Evolutionary conservation across 2,329 filamentous ascomycete genomes (phyloP).

Genomic region (Penicillium polonicum): DNA sequence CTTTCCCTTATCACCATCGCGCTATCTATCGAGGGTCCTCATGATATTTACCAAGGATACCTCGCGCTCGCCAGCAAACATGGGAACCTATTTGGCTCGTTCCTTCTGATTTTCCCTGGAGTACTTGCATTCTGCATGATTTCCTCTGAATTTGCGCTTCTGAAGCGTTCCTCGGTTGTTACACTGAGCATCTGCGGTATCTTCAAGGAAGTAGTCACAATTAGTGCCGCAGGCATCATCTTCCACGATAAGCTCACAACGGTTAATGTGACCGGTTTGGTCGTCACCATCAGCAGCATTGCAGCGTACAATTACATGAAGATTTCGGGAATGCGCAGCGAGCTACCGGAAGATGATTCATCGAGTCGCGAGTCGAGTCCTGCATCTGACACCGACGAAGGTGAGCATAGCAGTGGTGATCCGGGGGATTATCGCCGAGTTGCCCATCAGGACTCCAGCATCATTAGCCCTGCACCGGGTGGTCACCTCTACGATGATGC

Average conservation of each 20-base stretch:
- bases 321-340: constrained; percentile 79
- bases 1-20: constrained; percentile 75
- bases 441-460: constrained; percentile 24
- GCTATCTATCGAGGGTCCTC: constrained; percentile 78
- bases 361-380: constrained; percentile 27
- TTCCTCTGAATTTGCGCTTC: constrained; percentile 87
- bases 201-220: constrained; percentile 98
- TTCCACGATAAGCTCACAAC: constrained; percentile 86
- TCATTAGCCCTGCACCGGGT: constrained; percentile 19
- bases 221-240: constrained; percentile 79
- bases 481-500: constrained; percentile 25
- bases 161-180: constrained; percentile 93
- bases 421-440: constrained; percentile 30
- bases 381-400: constrained; percentile 31
- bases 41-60: constrained; percentile 65
- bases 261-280: constrained; percentile 80
- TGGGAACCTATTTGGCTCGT: constrained; percentile 64
- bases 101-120: constrained; percentile 85
- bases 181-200: constrained; percentile 96
- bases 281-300: constrained; percentile 88
- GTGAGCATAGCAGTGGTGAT: constrained; percentile 23
- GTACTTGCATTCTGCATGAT: constrained; percentile 95
- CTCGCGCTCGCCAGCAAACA: constrained; percentile 62
- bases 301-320: constrained; percentile 93
- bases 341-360: constrained; percentile 56